Percentiles rank a stretch among this genome's conserved stretches.
Conservation (phyloP, 2,329 filamentous ascomycete species). For the Fusarium austroafricanum region DNA sequence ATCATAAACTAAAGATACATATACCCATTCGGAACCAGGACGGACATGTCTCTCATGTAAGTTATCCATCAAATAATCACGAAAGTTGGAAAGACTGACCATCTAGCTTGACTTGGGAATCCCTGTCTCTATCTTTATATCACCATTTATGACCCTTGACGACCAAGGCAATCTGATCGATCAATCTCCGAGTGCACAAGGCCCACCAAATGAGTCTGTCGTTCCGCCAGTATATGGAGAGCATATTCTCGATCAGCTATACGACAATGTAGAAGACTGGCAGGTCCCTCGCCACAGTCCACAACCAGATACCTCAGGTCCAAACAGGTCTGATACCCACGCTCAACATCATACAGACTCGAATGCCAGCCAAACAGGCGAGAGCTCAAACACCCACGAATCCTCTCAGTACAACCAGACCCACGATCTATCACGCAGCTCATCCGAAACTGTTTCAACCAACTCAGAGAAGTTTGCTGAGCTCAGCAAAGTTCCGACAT, state of each 20-base stretch:
- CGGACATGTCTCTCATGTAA: constrained; percentile 88
- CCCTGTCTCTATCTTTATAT: constrained; percentile 92
- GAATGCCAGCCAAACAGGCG: constrained; percentile 60
- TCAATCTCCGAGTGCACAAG: constrained; percentile 60
- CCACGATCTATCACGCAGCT: constrained; percentile 59
- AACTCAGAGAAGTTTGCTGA: constrained; percentile 70
- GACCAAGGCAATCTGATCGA: constrained; percentile 82
- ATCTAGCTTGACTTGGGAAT: constrained; percentile 82
- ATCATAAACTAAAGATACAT: constrained; percentile 90
- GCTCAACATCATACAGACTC: constrained; percentile 46
- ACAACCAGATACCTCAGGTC: constrained; percentile 70
- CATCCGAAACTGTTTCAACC: constrained; percentile 62
- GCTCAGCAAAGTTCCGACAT: constrained; percentile 79
- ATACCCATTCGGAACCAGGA: constrained; percentile 93
- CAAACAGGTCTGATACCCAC: constrained; percentile 60
- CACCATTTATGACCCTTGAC: constrained; percentile 87
- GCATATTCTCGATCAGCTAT: constrained; percentile 90
- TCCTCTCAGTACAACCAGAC: background rate
- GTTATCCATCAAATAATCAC: constrained; percentile 7
- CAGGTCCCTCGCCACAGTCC: constrained; percentile 75
- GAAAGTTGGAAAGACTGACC: background rate
- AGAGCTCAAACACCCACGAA: background rate
- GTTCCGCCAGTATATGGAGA: constrained; percentile 92
- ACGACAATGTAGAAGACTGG: constrained; percentile 85
- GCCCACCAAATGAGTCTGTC: constrained; percentile 67